Evolutionary conservation across 805 yeast genomes (phyloP), one percentile per base, ranked within the genome.

Genomic region (Starmerella etchellsii): DNA sequence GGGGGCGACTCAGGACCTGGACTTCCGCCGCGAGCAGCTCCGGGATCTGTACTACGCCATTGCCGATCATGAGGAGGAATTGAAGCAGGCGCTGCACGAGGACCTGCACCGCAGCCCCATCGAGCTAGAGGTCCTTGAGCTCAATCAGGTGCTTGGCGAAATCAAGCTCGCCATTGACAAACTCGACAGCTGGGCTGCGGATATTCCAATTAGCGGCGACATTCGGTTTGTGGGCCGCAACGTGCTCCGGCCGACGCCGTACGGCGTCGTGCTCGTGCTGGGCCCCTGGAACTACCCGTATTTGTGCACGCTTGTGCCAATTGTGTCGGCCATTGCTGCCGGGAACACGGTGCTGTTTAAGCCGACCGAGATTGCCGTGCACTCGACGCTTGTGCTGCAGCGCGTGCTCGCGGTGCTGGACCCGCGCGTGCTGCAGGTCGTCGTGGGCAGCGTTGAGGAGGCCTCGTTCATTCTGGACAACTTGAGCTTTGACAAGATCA

Each of bases 221-320:
- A 36, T 58, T 32, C 52, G 55, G 18, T 36, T 32, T 22, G 29
- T 42, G n/a, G 41, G 43, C 23, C 24, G 35, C 25, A 43, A 47
- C 9, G 38, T 36, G 23, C 34, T 53, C 25, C 44, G 51, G 36
- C 54, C 50, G 43, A 54, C 53, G 31, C 69, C 69, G 13, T 51
- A 52, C 35, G 97, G 96, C 4, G 69, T 71, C 2, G 79, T 79
- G 3, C 67, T 85, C 44, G 66, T 88, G 37, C 74, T 87, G 36
- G 64, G 79, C 2, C 88, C 94, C 0, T 83, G 79, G 70, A 83
- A 83, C 61, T 84, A 76, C 57, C 95, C 97, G 1, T 57, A 81
- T 33, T 44, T 70, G 22, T 63, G 88, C 44, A 53, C 81, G 0
- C 44, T 84, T 10, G 65, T 70, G 25, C 84, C 95, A 0, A 54